Base-by-base conservation (phyloP, 2,329 filamentous ascomycete genomes). In the Parasarocladium wereldwijsianum region DNA sequence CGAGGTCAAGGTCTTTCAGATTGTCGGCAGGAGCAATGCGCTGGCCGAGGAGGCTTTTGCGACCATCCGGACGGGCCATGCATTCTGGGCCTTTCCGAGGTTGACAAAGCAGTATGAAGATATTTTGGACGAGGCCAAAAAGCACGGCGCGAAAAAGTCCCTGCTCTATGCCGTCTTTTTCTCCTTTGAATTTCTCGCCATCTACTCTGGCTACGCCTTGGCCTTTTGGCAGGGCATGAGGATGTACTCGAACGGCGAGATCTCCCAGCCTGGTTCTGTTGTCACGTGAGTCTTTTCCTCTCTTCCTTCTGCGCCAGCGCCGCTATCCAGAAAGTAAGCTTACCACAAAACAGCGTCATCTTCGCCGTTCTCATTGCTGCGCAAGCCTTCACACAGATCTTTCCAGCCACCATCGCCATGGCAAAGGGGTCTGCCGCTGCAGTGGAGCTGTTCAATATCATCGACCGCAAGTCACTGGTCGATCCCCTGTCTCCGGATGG, bases 171-270 rank as follows among this genome's bases (percentile, higher is more conserved):
- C 54, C 11, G 40, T 61, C 3, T 38, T 65, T 8, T 64, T 61
- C 34, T 54, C 56, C 1, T 43, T 46, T 3, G 56, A 64, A 36
- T 64, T 61, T 41, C 62, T 62, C 33, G 58, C 55, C 33, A 54
- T 66, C 13, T 63, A 59, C 36, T 44, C 54, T 3, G 60, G 58
- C 4, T 63, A 62, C 35, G 59, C 50, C 1, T 45, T 67, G 4
- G 59, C 60, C 0, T 67, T 67, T 34, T 67, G 63, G 62, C 58
- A 66, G 34, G 64, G 63, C 0, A 52, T 65, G 36, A 44, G 49
- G 24, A 60, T 66, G 54, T 59, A 56, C 24, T 39, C 51, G 4
- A 42, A 41, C 1, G 61, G 60, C 1, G 60, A 66, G 20, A 30
- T 30, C 15, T 26, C 40, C 0, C 39, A 58, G n/a, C 47, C 57